Base-by-base conservation (phyloP, 1,139 yeast species). In the Arxiozyma telluris region DNA sequence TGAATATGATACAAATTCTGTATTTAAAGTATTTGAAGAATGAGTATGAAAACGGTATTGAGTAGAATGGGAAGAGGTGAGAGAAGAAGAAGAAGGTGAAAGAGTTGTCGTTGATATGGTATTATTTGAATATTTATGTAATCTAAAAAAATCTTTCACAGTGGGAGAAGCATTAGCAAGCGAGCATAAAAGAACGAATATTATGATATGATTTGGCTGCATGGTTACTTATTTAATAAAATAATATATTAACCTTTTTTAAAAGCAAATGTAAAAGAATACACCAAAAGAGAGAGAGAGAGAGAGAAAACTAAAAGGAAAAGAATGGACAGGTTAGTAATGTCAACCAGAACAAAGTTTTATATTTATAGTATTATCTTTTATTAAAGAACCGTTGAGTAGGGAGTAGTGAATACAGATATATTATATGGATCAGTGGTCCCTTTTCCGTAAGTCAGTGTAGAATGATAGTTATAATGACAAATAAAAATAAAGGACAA, bases 271-370 rank as follows among this genome's bases (percentile, higher is more conserved):
- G n/a, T 34, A 34, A 34, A 34, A 7, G 11, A 27, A 27, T 27
- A 23, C 11, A 27, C 11, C 4, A 34, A 34, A 34, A 34, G 12
- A 34, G 12, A 12, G 12, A 34, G 12, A 44, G 27, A 27, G 9
- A 27, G 20, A 18, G 18, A 5, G 15, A 44, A 27, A 27, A 44
- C 4, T 12, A 27, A 44, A 8, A n/a, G n/a, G 27, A 18, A 44
- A 27, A n/a, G 49, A 46, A 38, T 46, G 49, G 49, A 46, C 49
- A 46, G 49, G 49, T 46, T 46, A 34, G n/a, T 38, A 12, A 11
- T 17, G 8, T 34, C n/a, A 46, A 46, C 49, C 49, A 34, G 47
- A 43, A 21, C 18, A 21, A 21, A 22, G 4, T 2, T 34, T 12
- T 34, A 34, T 34, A 34, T 34, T 15, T 34, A 15, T 34, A 12